Conservation (phyloP, 495 filamentous ascomycete species). For the Penicillium longicatenatum region DNA sequence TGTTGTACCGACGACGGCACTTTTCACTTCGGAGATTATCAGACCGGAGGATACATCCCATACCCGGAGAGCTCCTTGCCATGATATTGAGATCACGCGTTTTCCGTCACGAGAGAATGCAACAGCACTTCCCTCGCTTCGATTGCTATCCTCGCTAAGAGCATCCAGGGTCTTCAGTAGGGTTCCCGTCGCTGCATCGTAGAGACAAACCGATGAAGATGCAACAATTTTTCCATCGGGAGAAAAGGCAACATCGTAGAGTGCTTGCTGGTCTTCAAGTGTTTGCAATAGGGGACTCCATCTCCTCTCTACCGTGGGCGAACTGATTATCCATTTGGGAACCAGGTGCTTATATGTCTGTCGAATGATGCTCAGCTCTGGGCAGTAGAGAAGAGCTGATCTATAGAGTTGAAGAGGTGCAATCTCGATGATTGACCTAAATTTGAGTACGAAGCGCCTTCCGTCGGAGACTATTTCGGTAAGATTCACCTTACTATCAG, state of each 20-base stretch:
- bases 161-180: neutral
- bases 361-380: neutral
- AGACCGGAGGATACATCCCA: neutral
- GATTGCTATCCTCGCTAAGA: neutral
- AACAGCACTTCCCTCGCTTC: neutral
- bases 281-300: neutral
- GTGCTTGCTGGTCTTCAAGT: neutral
- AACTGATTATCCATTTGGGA: neutral
- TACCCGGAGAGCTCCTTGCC: neutral
- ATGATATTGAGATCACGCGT: neutral
- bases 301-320: neutral
- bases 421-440: neutral
- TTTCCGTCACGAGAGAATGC: neutral
- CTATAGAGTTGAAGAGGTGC: slow-evolving; percentile 2
- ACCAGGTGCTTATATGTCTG: neutral
- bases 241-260: neutral
- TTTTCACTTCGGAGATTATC: neutral
- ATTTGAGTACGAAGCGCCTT: slow-evolving; percentile 1
- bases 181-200: neutral
- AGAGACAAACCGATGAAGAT: neutral
- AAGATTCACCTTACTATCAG: neutral
- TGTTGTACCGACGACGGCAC: neutral
- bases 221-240: slow-evolving; percentile 6
- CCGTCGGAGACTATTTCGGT: neutral
- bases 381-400: slow-evolving; percentile 1